Evolutionary conservation across 2,329 filamentous ascomycete genomes (phyloP).

Genomic region (Arthrobotrys megalospora): DNA sequence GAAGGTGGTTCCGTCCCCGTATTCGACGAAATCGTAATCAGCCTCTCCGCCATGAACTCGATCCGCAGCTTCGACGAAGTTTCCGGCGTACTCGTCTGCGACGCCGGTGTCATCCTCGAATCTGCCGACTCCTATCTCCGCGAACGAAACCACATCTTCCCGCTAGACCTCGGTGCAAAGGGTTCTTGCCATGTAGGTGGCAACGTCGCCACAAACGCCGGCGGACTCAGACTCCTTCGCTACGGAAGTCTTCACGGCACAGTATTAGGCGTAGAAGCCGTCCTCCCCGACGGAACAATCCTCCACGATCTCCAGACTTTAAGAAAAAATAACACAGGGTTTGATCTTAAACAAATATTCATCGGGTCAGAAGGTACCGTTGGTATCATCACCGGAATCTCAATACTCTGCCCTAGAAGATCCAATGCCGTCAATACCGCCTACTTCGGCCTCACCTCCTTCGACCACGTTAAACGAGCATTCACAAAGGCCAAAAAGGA

Average conservation of each 20-base stretch:
- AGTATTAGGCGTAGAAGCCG: constrained; percentile 91
- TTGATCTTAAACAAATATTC: constrained; percentile 96
- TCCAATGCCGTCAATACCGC: constrained; percentile 93
- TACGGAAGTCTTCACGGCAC: constrained; percentile 96
- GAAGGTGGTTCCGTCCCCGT: constrained; percentile 85
- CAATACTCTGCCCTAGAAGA: constrained; percentile 88
- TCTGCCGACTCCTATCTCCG: constrained; percentile 87
- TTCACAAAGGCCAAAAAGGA: constrained; percentile 91
- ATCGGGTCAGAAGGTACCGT: constrained; percentile 96
- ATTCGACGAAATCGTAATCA: constrained; percentile 98
- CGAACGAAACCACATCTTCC: constrained; percentile 89
- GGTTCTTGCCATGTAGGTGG: constrained; percentile 97
- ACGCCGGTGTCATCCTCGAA: constrained; percentile 93
- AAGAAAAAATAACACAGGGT: constrained; percentile 98
- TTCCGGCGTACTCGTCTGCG: constrained; percentile 88
- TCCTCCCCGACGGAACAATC: constrained; percentile 92
- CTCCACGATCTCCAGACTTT: constrained; percentile 89
- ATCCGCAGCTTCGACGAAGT: constrained; percentile 94
- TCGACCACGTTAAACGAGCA: constrained; percentile 86
- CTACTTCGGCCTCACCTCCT: constrained; percentile 88
- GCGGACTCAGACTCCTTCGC: constrained; percentile 87
- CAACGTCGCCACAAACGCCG: constrained; percentile 95
- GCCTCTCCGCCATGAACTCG: constrained; percentile 88
- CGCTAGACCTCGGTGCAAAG: constrained; percentile 96
- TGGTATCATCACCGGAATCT: constrained; percentile 91